Percentiles rank a stretch among this genome's conserved stretches.
phyloP scores from a whole-genome alignment of 2,329 filamentous ascomycete species.

The Aspergillus carbonarius region DNA sequence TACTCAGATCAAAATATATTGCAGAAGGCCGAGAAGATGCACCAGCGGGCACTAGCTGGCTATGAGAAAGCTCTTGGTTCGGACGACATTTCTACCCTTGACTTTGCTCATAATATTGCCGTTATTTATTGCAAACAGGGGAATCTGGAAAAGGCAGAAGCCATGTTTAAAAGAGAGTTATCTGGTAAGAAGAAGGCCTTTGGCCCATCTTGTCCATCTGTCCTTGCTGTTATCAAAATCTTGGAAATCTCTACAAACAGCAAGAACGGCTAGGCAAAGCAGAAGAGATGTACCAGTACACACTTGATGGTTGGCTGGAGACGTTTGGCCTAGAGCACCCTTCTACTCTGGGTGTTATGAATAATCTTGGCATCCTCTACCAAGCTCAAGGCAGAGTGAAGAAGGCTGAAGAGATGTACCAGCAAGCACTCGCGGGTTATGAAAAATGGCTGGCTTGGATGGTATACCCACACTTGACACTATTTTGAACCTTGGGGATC shows the following conservation, averaged over 20 bases:
- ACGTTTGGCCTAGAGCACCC: background rate
- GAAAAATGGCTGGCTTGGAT: background rate
- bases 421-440: background rate
- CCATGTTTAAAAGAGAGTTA: background rate
- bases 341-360: background rate
- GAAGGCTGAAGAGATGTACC: background rate
- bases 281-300: background rate
- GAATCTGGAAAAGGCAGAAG: background rate
- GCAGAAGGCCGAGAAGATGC: background rate
- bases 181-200: background rate
- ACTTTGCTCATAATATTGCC: background rate
- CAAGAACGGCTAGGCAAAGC: background rate
- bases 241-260: background rate
- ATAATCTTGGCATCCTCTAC: background rate
- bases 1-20: background rate
- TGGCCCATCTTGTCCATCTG: background rate
- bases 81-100: background rate
- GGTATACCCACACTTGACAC: background rate
- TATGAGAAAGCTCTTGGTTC: background rate
- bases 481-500: background rate
- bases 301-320: background rate
- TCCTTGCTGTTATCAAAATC: background rate
- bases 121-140: background rate
- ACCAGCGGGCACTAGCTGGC: conserved; percentile 14
- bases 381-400: background rate